Base-by-base conservation (phyloP, 257 asterid genomes). In the Fraxinus anomala region DNA sequence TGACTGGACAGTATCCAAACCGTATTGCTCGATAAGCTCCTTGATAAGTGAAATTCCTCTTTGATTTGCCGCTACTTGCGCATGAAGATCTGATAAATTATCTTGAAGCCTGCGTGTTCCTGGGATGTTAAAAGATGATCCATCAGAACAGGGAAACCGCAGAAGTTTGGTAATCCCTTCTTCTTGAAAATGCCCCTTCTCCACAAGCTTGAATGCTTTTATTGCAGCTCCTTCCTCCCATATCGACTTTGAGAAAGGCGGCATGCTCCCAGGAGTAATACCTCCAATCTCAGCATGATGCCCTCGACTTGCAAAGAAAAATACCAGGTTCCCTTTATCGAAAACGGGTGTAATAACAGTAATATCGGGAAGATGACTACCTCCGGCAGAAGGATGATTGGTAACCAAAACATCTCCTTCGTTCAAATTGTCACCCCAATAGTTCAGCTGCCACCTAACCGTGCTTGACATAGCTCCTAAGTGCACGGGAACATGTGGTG, bases 141-240 rank as follows among this genome's bases (percentile, higher is more conserved):
- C 88, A 6, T 88, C 96, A 19, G 92, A 83, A 69, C 82, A 80
- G 13, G 97, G 96, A 73, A 69, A 87, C 37, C 84, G 75, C 73
- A 95, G 97, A 85, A 91, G 97, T 59, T 82, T 84, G 79, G 86
- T 87, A 82, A 95, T 91, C 49, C 99, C 97, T 70, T 91, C 96
- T 87, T 95, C 99, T 83, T 91, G 98, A 83, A 93, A 95, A 67
- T 66, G 54, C 4, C 97, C 96, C 73, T 88, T 90, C 76, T 95
- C 96, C 16, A 95, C 98, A 67, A 95, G 99, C 89, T 95, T 95
- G 87, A 95, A 95, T 70, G 97, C 88, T 86, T 93, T 93, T 76
- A 95, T 91, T n/a, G 98, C 98, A 28, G 98, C 99, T 76, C 99
- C 99, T 87, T 95, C 99, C 74, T 95, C 99, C 92, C 92, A 91